phyloP scores from a whole-genome alignment of 2,329 filamentous ascomycete species.

The Diaporthe eres region DNA sequence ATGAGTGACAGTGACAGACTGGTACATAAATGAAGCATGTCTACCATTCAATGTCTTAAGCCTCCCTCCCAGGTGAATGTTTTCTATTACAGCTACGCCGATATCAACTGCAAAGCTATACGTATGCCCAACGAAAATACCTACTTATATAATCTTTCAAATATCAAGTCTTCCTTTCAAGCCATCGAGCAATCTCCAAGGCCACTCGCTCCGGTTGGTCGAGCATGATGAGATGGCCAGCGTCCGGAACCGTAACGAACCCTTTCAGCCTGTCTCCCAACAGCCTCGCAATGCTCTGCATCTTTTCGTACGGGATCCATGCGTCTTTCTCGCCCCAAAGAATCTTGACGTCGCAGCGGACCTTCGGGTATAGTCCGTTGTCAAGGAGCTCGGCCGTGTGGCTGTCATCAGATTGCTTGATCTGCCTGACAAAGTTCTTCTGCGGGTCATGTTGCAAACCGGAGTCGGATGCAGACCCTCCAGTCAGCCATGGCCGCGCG shows the following conservation, averaged over 20 bases:
- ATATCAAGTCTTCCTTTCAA: not conserved
- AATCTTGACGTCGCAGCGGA: conserved; percentile 13
- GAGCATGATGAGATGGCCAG: conserved; percentile 25
- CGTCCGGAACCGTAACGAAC: conserved; percentile 5
- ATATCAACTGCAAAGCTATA: not conserved
- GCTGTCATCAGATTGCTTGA: not conserved
- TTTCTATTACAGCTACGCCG: not conserved
- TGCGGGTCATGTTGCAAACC: not conserved
- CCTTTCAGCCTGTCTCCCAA: not conserved
- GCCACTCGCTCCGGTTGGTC: conserved; percentile 12
- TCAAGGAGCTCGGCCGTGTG: conserved; percentile 2
- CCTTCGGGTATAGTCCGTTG: not conserved
- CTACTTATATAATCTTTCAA: not conserved
- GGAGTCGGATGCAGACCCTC: not conserved
- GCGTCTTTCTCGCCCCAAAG: not conserved
- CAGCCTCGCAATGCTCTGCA: not conserved
- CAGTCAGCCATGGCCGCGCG: not conserved
- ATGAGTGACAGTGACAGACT: not conserved
- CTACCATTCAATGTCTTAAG: too few relatives aligned
- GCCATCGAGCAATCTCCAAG: conserved; percentile 7
- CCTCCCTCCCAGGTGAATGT: not conserved
- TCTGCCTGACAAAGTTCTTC: conserved; percentile 14
- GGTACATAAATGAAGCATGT: not conserved
- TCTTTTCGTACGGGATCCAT: conserved; percentile 13
- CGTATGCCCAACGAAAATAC: not conserved